Base-by-base conservation (phyloP, 2,329 filamentous ascomycete genomes). In the Aureobasidium leucospermi region DNA sequence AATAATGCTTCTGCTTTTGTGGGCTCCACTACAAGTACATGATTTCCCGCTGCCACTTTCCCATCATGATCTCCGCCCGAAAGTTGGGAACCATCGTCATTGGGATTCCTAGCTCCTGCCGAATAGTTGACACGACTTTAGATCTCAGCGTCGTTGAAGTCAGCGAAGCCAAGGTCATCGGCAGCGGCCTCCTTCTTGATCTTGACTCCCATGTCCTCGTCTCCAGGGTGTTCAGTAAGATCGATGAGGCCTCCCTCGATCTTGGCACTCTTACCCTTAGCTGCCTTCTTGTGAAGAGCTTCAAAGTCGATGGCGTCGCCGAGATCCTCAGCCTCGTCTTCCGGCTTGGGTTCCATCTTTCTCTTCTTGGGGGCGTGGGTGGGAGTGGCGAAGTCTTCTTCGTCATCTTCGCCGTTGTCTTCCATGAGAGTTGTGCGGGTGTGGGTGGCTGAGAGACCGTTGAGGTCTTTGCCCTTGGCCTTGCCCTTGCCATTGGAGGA, bases 361-460 rank as follows among this genome's bases (percentile, higher is more conserved):
- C 51, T 45, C 51, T 42, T 52, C 32, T 42, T 57, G 7, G 10
- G 9, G 8, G 11, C 9, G 15, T 28, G 16, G n/a, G 29, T 32
- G 23, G 39, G n/a, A 4, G 38, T 42, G 9, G 6, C 10, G 6
- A 43, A 32, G 28, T 42, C 51, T 29, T 60, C 41, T 34, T 58
- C 45, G 23, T 61, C 59, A 31, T 58, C 59, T n/a, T 28, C 38
- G 29, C 34, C 15, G 31, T 43, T 28, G 46, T 51, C 53, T 11
- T 45, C 31, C 52, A 57, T 45, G 13, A 57, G 1, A 1, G 52
- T 57, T 4, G 52, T 57, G 41, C n/a, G 31, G 23, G 52, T 42
- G 16, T 45, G 41, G n/a, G 31, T 45, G 36, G 41, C 42, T 5
- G 48, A 52, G 3, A 52, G 36, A 1, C 19, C 42, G 23, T 23